phyloP scores from a whole-genome alignment of 1,139 yeast genomes.

The Kodamaea anthophila region DNA sequence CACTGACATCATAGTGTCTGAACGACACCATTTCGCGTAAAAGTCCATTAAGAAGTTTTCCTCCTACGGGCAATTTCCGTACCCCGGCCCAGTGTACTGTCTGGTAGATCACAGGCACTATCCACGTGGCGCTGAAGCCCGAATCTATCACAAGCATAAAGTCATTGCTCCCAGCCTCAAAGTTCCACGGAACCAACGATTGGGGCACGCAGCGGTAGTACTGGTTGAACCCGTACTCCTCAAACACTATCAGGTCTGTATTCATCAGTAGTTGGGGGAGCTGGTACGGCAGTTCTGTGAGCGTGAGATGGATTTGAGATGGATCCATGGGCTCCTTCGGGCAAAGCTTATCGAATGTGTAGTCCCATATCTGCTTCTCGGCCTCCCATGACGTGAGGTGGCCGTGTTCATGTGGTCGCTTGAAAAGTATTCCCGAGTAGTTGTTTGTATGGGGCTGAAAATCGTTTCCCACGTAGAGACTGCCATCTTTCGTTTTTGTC shows the following conservation, averaged over 20 bases:
- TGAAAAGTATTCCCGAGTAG: conserved; percentile 66
- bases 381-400: conserved; percentile 89
- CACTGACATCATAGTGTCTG: conserved; percentile 89
- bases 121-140: conserved; percentile 85
- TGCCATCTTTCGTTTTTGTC: conserved; percentile 70
- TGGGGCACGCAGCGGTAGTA: conserved; percentile 60
- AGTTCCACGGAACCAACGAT: conserved; percentile 67
- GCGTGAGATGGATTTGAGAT: conserved; percentile 43
- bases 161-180: conserved; percentile 32
- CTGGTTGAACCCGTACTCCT: conserved; percentile 78
- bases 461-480: conserved; percentile 65
- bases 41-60: conserved; percentile 75
- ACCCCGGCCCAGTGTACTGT: conserved; percentile 75
- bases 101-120: conserved; percentile 79
- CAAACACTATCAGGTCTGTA: conserved; percentile 89
- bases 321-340: conserved; percentile 37
- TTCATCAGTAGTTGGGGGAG: conserved; percentile 77
- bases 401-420: conserved; percentile 84
- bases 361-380: conserved; percentile 92
- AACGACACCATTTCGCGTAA: conserved; percentile 81
- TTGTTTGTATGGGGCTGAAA: conserved; percentile 60
- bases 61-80: conserved; percentile 74
- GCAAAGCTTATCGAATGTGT: conserved; percentile 39
- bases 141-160: conserved; percentile 79
- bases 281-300: conserved; percentile 78